Evolutionary conservation across 371 early-diverging fungal genomes (phyloP).

Genomic region (Haplosporangium sp.): DNA sequence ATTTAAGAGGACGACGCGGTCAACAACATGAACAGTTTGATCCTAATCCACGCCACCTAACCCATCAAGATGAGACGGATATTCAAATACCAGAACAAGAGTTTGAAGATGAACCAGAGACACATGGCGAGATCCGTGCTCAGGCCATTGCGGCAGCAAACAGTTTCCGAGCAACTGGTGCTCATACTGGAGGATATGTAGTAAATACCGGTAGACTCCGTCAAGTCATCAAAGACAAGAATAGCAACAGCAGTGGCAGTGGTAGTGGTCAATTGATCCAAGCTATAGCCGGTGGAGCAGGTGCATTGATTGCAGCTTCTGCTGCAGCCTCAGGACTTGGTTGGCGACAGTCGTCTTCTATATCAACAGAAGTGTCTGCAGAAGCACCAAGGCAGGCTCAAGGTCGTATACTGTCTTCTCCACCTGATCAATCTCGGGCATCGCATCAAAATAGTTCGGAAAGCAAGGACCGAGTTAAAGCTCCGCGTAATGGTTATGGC

Average conservation of each 20-base stretch:
- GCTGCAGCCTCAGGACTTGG: conserved; percentile 42
- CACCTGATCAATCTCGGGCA: conserved; percentile 3
- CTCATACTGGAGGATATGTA: conserved; percentile 33
- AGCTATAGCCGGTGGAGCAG: conserved; percentile 39
- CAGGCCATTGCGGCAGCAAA: conserved; percentile 41
- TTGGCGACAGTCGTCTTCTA: conserved; percentile 24
- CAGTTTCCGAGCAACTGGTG: conserved; percentile 46
- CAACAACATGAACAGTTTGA: conserved; percentile 4
- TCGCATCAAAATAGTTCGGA: not conserved
- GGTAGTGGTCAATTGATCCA: conserved; percentile 39
- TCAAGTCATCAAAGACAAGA: conserved; percentile 33
- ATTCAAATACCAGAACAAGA: not conserved
- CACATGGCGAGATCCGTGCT: conserved; percentile 40
- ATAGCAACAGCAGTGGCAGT: conserved; percentile 3
- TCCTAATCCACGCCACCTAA: not conserved
- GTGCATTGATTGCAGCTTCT: conserved; percentile 39
- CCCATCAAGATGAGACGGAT: not conserved
- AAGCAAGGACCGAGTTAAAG: conserved; percentile 4
- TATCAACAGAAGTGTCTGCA: not conserved
- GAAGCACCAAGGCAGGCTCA: not conserved
- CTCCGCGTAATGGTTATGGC: conserved; percentile 1
- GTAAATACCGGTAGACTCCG: conserved; percentile 46
- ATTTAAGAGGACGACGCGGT: not conserved
- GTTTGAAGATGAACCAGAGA: conserved; percentile 7
- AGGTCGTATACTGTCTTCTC: not conserved